Evolutionary conservation across 768 basidiomycete genomes (phyloP).

Genomic region (Solioccasus polychromus): DNA sequence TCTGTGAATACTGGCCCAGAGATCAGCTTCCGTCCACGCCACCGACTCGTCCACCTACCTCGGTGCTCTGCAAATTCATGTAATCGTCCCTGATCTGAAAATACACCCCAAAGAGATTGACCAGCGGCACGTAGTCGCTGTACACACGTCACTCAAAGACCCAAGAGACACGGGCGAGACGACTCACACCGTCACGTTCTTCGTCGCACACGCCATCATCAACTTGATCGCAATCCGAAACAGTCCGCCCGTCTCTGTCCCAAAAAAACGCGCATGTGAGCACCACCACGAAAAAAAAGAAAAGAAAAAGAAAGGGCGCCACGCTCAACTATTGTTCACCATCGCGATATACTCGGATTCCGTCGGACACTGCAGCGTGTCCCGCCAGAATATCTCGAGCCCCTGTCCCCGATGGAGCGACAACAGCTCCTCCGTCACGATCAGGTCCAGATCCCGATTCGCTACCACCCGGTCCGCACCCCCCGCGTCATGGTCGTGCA

Average conservation of each 20-base stretch:
- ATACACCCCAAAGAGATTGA: constrained; percentile 91
- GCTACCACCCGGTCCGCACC: constrained; percentile 42
- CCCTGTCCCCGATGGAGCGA: constrained; percentile 96
- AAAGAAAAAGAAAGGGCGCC: no score
- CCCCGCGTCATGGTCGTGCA: constrained; percentile 8
- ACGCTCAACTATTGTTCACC: constrained; percentile 86
- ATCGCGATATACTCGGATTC: constrained; percentile 94
- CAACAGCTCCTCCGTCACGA: constrained; percentile 54
- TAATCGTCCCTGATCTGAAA: constrained; percentile 98
- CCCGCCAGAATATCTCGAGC: constrained; percentile 91
- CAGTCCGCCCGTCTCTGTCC: constrained; percentile 88
- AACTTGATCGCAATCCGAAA: constrained; percentile 91
- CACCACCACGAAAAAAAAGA: no score
- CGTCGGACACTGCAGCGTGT: constrained; percentile 84
- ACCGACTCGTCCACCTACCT: constrained; percentile 45
- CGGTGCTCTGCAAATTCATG: constrained; percentile 87
- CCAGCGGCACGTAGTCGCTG: constrained; percentile 88
- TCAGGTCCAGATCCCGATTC: constrained; percentile 66
- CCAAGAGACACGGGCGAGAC: not conserved
- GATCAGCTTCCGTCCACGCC: not conserved
- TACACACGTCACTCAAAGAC: not conserved
- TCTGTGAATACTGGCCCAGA: constrained; percentile 52
- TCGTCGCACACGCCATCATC: constrained; percentile 88
- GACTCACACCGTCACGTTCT: constrained; percentile 54
- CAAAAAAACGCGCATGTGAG: constrained; percentile 27